A percentile compares a stretch with the other conserved stretches of the same genome.
Evolutionary conservation across 2,329 filamentous ascomycete genomes (phyloP).

Genomic region (Blastomyces silverae): DNA sequence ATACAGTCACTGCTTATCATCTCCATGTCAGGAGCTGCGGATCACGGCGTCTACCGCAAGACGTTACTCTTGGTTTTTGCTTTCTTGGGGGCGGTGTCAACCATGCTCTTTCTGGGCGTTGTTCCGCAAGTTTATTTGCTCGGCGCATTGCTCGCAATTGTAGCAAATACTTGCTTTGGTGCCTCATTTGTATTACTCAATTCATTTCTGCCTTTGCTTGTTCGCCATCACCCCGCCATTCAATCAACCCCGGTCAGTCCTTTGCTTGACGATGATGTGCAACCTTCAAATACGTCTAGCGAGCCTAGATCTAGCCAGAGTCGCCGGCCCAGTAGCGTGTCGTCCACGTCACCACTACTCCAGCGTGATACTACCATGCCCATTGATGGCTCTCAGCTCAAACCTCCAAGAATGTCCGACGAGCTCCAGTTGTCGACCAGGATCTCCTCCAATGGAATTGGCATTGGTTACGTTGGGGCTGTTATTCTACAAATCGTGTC

Average conservation of each 20-base stretch:
- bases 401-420: constrained; percentile 38
- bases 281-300: neutral
- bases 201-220: constrained; percentile 85
- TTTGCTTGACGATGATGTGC: constrained; percentile 7
- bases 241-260: constrained; percentile 27
- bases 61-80: constrained; percentile 79
- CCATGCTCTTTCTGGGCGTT: constrained; percentile 82
- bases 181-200: constrained; percentile 93
- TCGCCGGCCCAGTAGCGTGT: neutral
- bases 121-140: constrained; percentile 69
- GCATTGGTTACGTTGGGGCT: constrained; percentile 84
- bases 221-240: constrained; percentile 68
- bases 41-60: constrained; percentile 90
- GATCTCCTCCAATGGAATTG: constrained; percentile 87
- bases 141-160: constrained; percentile 74
- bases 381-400: neutral
- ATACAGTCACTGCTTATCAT: constrained; percentile 86
- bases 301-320: neutral
- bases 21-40: constrained; percentile 90
- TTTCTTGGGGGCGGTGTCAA: constrained; percentile 68
- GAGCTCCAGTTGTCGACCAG: constrained; percentile 78
- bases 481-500: constrained; percentile 75
- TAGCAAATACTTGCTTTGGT: constrained; percentile 90
- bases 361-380: constrained; percentile 28
- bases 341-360: constrained; percentile 5